phyloP scores from a whole-genome alignment of 2,329 filamentous ascomycete species.

The Exophiala lecanii-corni region DNA sequence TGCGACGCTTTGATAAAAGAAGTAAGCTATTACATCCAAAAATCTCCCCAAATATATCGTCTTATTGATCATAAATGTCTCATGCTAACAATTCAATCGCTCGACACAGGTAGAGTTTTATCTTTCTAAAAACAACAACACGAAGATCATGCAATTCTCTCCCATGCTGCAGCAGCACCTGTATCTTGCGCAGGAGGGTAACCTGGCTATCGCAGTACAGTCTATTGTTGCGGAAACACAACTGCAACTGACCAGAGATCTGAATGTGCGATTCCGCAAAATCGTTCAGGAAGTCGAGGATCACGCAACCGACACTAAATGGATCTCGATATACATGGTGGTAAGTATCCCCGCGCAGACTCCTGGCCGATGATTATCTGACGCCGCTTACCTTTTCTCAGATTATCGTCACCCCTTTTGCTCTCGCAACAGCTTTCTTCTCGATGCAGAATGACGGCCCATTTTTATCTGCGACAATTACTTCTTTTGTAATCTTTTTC shows the following conservation, averaged over 20 bases:
- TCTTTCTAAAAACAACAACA: too few relatives aligned
- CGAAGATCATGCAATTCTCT: too few relatives aligned
- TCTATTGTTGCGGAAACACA: not conserved
- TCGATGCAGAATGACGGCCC: constrained; percentile 3
- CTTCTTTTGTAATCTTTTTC: too few relatives aligned
- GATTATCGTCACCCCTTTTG: constrained; percentile 1
- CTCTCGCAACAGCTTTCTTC: constrained; percentile 3
- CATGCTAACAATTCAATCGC: too few relatives aligned
- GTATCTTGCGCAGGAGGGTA: too few relatives aligned
- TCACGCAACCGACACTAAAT: not conserved
- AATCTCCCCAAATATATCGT: too few relatives aligned
- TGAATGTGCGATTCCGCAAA: not conserved
- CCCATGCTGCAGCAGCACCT: too few relatives aligned
- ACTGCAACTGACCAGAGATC: not conserved
- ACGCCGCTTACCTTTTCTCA: not conserved
- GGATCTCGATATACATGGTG: not conserved
- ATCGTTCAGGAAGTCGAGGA: not conserved
- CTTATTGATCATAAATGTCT: too few relatives aligned
- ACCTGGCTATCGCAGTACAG: too few relatives aligned
- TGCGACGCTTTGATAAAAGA: not conserved
- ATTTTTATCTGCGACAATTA: not conserved
- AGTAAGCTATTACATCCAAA: not conserved
- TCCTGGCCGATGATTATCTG: not conserved
- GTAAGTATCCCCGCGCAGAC: not conserved
- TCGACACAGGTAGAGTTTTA: too few relatives aligned